These are phyloP conservation scores for Colletotrichum tofieldiae DNA, from an alignment of 2,329 filamentous ascomycete genomes.

Conservation along the genomic window DNA sequence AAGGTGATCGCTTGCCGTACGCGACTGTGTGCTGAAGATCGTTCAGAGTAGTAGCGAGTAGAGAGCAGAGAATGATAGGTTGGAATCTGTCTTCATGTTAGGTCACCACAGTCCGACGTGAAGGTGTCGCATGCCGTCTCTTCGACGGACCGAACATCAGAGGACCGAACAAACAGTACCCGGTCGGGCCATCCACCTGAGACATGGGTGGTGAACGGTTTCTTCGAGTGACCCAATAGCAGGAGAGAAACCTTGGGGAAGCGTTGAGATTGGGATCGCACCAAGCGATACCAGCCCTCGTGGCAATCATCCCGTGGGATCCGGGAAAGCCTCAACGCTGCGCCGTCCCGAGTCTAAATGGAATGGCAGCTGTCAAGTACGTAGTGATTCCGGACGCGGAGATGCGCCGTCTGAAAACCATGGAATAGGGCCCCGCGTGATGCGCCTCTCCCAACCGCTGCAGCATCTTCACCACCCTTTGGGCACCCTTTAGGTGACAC, in stretches of 20 bases:
- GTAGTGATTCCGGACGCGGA: constrained; percentile 1
- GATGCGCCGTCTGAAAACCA: constrained; percentile 4
- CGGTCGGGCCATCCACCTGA: neutral
- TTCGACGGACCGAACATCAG: constrained; percentile 31
- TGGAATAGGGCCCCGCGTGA: constrained; percentile 26
- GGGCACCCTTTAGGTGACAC: neutral
- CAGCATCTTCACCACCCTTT: neutral
- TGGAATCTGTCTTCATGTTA: neutral
- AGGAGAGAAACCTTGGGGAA: neutral
- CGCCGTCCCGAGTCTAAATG: constrained; percentile 19
- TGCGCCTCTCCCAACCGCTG: constrained; percentile 19
- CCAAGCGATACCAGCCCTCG: constrained; percentile 15
- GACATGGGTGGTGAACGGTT: constrained; percentile 3
- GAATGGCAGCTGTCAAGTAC: constrained; percentile 31
- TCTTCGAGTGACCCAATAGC: neutral
- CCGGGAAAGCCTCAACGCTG: constrained; percentile 16
- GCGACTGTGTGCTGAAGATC: neutral
- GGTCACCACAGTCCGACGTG: constrained; percentile 8
- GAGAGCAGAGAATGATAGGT: no score
- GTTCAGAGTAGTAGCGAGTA: no score
- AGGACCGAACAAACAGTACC: constrained; percentile 16
- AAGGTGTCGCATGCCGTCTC: neutral
- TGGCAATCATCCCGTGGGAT: neutral
- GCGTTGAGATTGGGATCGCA: constrained; percentile 20
- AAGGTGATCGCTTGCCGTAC: neutral